These are phyloP conservation scores for Lentinula detonsa DNA, from an alignment of 768 basidiomycete genomes.

Conservation along the genomic window DNA sequence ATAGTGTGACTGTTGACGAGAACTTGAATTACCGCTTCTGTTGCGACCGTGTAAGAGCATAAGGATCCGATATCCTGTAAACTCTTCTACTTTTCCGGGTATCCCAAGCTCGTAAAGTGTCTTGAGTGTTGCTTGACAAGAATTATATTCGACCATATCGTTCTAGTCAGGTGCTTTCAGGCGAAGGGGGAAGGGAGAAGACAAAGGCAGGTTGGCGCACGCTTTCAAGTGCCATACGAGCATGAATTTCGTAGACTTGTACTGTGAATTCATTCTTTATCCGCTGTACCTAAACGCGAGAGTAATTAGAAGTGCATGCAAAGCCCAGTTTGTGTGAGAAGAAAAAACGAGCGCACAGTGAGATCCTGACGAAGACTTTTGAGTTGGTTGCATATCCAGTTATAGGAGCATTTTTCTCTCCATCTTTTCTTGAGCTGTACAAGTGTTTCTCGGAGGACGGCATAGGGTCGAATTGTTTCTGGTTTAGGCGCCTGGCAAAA, in stretches of 20 bases:
- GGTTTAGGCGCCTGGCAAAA: conserved; percentile 86
- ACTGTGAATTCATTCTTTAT: conserved; percentile 99
- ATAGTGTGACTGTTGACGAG: neutral
- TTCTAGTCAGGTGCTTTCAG: conserved; percentile 40
- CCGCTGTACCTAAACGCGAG: conserved; percentile 77
- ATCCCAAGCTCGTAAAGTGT: conserved; percentile 91
- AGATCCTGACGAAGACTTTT: conserved; percentile 97
- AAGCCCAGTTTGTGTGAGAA: conserved; percentile 16
- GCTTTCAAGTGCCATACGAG: conserved; percentile 91
- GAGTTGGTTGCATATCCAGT: conserved; percentile 97
- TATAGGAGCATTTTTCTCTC: conserved; percentile 69
- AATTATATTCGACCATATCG: conserved; percentile 99
- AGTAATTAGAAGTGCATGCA: conserved; percentile 11
- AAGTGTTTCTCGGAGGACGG: conserved; percentile 80
- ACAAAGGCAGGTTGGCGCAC: conserved; percentile 36
- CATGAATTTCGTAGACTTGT: conserved; percentile 96
- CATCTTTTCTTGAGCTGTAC: conserved; percentile 83
- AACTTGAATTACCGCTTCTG: conserved; percentile 70
- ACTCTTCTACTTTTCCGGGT: conserved; percentile 90
- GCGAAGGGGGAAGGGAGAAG: conserved; percentile 5
- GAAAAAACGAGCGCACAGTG: conserved; percentile 58
- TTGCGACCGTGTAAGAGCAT: conserved; percentile 94
- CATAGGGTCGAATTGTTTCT: conserved; percentile 86
- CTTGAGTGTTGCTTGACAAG: conserved; percentile 89
- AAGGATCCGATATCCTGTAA: conserved; percentile 94